Evolutionary conservation across 2,329 filamentous ascomycete genomes (phyloP).

Genomic region (Dothiorella sarmentorum): DNA sequence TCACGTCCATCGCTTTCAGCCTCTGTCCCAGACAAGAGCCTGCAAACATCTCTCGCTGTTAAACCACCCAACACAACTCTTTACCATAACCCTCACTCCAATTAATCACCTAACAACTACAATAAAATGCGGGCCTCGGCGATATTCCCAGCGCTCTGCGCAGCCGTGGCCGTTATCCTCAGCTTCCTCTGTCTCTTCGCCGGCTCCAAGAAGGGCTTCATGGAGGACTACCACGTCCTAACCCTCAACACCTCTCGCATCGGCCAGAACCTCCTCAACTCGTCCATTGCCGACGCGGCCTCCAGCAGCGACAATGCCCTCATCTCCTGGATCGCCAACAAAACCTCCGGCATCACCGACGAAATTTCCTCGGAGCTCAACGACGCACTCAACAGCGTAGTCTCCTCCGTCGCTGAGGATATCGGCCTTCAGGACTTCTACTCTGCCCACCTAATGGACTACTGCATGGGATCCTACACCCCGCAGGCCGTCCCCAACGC

Average conservation of each 20-base stretch:
- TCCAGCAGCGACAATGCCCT: conserved; percentile 21
- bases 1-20: background rate
- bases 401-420: conserved; percentile 43
- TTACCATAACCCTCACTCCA: too few species aligned
- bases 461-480: conserved; percentile 52
- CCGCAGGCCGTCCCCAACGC: conserved; percentile 43
- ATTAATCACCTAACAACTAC: conserved; percentile 40
- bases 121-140: conserved; percentile 46
- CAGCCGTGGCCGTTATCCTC: conserved; percentile 55
- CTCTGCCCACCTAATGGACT: conserved; percentile 57
- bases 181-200: conserved; percentile 60
- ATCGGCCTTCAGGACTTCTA: conserved; percentile 61
- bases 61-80: background rate
- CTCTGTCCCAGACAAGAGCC: background rate
- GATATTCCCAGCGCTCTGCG: conserved; percentile 50
- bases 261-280: conserved; percentile 35
- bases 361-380: conserved; percentile 40
- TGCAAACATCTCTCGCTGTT: background rate
- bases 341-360: conserved; percentile 31
- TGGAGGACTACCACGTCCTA: conserved; percentile 56
- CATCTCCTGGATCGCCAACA: conserved; percentile 28
- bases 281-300: conserved; percentile 17
- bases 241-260: conserved; percentile 58
- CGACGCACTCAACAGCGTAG: conserved; percentile 16
- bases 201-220: conserved; percentile 49